phyloP scores from a whole-genome alignment of 2,329 filamentous ascomycete genomes.

The Hymenoscyphus fraxineus region DNA sequence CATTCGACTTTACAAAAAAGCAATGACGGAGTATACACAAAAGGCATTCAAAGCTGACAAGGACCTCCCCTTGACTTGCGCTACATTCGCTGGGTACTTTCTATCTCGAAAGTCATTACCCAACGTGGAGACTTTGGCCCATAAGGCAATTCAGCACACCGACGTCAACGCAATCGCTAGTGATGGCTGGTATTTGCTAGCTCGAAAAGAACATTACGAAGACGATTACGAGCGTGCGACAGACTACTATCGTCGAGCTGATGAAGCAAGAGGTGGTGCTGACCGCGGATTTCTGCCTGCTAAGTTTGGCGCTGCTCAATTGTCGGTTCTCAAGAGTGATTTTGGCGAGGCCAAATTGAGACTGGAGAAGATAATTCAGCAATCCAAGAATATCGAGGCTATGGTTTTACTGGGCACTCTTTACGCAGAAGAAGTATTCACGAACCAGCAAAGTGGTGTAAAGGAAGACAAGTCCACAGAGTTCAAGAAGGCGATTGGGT shows the following conservation, averaged over 20 bases:
- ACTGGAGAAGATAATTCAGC: slow-evolving; percentile 89
- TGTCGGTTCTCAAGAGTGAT: slow-evolving; percentile 79
- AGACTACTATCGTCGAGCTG: slow-evolving; percentile 85
- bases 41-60: slow-evolving; percentile 93
- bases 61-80: slow-evolving; percentile 82
- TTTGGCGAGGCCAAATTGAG: slow-evolving; percentile 88
- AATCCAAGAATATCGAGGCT: slow-evolving; percentile 77
- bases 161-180: slow-evolving; percentile 96
- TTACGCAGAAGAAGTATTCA: slow-evolving; percentile 91
- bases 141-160: slow-evolving; percentile 91
- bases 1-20: slow-evolving; percentile 79
- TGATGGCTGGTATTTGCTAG: slow-evolving; percentile 95
- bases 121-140: slow-evolving; percentile 80
- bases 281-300: slow-evolving; percentile 89
- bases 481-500: slow-evolving; percentile 77
- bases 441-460: slow-evolving; percentile 63
- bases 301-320: slow-evolving; percentile 89
- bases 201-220: slow-evolving; percentile 82
- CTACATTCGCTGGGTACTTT: slow-evolving; percentile 88
- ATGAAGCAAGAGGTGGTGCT: slow-evolving; percentile 86
- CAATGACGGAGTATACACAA: slow-evolving; percentile 91
- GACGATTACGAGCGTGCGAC: slow-evolving; percentile 71
- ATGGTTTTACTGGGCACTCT: slow-evolving; percentile 89
- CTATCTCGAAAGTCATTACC: slow-evolving; percentile 74
- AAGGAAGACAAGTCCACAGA: slow-evolving; percentile 87